phyloP scores from a whole-genome alignment of 164 flowering plant species.

The Sedum album region DNA sequence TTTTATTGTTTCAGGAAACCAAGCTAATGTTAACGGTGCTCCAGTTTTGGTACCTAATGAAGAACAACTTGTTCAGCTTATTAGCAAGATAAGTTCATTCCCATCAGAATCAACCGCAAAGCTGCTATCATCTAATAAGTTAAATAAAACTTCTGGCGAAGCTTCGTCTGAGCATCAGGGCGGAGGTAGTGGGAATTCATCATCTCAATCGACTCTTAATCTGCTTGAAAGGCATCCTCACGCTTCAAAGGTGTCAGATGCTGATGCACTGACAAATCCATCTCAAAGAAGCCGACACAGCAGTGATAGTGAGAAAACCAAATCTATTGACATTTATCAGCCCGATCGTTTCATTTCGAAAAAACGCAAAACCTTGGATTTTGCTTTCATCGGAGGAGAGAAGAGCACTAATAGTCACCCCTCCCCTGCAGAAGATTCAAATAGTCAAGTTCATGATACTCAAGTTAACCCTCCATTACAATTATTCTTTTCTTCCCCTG shows the following conservation, averaged over 20 bases:
- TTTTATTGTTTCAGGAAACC: constrained; percentile 28
- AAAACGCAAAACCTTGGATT: constrained; percentile 23
- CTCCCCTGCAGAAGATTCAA: constrained; percentile 52
- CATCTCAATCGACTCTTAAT: constrained; percentile 50
- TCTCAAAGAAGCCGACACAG: constrained; percentile 43
- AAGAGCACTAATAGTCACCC: constrained; percentile 44
- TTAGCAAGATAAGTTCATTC: constrained; percentile 54
- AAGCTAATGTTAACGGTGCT: constrained; percentile 18
- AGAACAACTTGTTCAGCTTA: constrained; percentile 64
- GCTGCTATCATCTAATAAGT: constrained; percentile 26
- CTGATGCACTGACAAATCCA: constrained; percentile 28
- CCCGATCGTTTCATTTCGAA: constrained; percentile 20
- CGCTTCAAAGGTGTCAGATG: constrained; percentile 35
- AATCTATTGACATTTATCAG: constrained; percentile 26
- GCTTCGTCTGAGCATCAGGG: constrained; percentile 24
- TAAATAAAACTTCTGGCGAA: constrained; percentile 23
- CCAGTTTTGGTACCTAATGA: constrained; percentile 28
- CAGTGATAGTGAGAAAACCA: constrained; percentile 38
- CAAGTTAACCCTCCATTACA: constrained; percentile 49
- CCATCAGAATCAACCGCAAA: constrained; percentile 41
- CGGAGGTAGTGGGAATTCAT: constrained; percentile 25
- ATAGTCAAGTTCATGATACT: constrained; percentile 36
- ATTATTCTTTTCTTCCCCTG: constrained; percentile 65
- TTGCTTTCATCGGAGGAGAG: constrained; percentile 36
- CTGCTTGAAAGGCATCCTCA: constrained; percentile 61